Evolutionary conservation across 768 basidiomycete species (phyloP).

Genomic region (Cubamyces sp.): DNA sequence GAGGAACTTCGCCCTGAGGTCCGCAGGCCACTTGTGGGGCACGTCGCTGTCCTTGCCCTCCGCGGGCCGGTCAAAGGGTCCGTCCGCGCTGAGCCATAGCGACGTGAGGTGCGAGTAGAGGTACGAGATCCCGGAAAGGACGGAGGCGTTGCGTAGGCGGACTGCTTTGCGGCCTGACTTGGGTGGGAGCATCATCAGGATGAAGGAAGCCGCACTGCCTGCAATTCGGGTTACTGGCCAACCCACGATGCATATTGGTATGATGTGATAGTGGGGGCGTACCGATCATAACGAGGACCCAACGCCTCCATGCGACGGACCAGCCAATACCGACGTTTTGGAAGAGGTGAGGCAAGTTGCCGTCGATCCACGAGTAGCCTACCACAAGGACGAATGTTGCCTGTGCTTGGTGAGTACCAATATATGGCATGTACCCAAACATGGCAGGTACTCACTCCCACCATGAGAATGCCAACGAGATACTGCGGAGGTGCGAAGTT

Average conservation of each 20-base stretch:
- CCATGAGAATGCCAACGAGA: conserved; percentile 42
- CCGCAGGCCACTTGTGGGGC: conserved; percentile 31
- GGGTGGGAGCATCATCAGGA: conserved; percentile 58
- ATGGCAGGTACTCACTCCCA: conserved; percentile 38
- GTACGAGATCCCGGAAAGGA: conserved; percentile 44
- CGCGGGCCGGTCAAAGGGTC: conserved; percentile 9
- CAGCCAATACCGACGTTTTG: conserved; percentile 58
- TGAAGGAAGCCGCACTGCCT: conserved; percentile 55
- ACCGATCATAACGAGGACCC: conserved; percentile 55
- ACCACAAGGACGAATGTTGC: conserved; percentile 49
- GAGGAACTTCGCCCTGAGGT: conserved; percentile 38
- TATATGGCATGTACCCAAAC: background rate
- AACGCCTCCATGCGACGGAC: conserved; percentile 54
- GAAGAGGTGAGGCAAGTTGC: conserved; percentile 44
- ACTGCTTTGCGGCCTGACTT: conserved; percentile 52
- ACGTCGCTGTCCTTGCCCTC: conserved; percentile 12
- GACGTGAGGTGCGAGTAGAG: conserved; percentile 48
- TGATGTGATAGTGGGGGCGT: conserved; percentile 14
- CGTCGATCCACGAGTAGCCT: conserved; percentile 64
- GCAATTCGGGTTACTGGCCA: too few relatives aligned
- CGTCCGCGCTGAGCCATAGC: conserved; percentile 42
- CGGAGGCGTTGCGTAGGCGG: conserved; percentile 46
- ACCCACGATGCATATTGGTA: too few relatives aligned
- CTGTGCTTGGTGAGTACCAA: conserved; percentile 27
- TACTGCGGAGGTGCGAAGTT: conserved; percentile 48